These are phyloP conservation scores for Cytospora chrysosperma DNA, from an alignment of 2,329 filamentous ascomycete species.

Conservation along the genomic window DNA sequence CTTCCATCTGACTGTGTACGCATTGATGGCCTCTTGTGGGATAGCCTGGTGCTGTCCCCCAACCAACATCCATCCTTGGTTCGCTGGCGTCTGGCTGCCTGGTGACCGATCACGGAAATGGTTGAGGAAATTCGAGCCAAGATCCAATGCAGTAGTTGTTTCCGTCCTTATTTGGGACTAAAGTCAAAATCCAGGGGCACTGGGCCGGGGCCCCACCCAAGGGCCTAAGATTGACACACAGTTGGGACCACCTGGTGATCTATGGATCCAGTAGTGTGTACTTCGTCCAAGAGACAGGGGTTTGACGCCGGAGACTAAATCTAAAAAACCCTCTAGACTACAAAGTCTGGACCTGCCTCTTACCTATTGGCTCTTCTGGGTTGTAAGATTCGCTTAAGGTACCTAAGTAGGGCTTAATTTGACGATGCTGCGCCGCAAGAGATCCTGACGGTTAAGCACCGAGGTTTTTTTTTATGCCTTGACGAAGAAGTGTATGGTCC, in stretches of 20 bases:
- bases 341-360: neutral
- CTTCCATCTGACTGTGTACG: neutral
- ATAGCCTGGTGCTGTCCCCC: neutral
- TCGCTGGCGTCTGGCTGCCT: neutral
- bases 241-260: neutral
- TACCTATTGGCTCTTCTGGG: neutral
- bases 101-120: neutral
- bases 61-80: neutral
- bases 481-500: neutral
- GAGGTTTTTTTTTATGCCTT: neutral
- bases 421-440: no score
- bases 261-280: conserved; percentile 9
- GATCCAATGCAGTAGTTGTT: neutral
- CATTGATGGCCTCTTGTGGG: neutral
- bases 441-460: neutral
- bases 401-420: neutral
- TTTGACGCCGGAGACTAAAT: neutral
- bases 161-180: neutral
- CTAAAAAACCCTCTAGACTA: neutral
- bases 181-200: neutral
- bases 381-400: neutral
- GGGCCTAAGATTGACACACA: neutral
- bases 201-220: neutral
- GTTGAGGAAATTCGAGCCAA: neutral
- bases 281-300: neutral